phyloP scores from a whole-genome alignment of 2,329 filamentous ascomycete genomes.

The Arthrobotrys sphaeroides region DNA sequence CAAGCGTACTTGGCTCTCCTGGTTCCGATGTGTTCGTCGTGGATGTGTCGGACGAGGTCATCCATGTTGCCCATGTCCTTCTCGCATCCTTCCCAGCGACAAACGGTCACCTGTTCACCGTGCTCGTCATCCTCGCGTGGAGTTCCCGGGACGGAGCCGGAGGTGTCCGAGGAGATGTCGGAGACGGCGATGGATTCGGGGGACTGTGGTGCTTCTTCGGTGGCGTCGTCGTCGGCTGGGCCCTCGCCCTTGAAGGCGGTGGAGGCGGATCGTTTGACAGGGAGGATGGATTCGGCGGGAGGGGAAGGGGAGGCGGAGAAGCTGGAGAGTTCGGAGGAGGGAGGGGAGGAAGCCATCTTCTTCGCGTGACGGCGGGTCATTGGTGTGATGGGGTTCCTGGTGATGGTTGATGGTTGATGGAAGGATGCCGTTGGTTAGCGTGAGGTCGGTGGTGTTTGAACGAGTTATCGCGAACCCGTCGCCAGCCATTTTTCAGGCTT shows the following conservation, averaged over 20 bases:
- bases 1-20: slow-evolving; percentile 98
- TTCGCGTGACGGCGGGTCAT: slow-evolving; percentile 51
- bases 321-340: slow-evolving; percentile 61
- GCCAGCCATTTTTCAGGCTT: slow-evolving; percentile 6
- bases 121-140: slow-evolving; percentile 73
- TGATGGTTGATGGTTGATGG: slow-evolving; percentile 43
- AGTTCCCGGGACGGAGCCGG: slow-evolving; percentile 81
- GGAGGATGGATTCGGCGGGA: slow-evolving; percentile 50
- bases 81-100: slow-evolving; percentile 79
- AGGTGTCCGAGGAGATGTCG: slow-evolving; percentile 89
- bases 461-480: slow-evolving; percentile 12
- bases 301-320: slow-evolving; percentile 51
- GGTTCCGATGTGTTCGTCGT: slow-evolving; percentile 91
- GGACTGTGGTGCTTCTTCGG: slow-evolving; percentile 65
- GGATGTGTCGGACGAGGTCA: slow-evolving; percentile 80
- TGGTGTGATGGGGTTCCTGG: slow-evolving; percentile 53
- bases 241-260: slow-evolving; percentile 64
- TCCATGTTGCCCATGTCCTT: slow-evolving; percentile 82
- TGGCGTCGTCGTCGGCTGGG: slow-evolving; percentile 62
- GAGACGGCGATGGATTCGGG: slow-evolving; percentile 62
- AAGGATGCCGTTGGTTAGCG: too few species aligned
- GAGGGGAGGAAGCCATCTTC: slow-evolving; percentile 62
- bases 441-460: slow-evolving; percentile 23
- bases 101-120: slow-evolving; percentile 79
- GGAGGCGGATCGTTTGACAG: slow-evolving; percentile 41